These are phyloP conservation scores for Neurospora intermedia DNA, from an alignment of 495 filamentous ascomycete species.

Conservation along the genomic window DNA sequence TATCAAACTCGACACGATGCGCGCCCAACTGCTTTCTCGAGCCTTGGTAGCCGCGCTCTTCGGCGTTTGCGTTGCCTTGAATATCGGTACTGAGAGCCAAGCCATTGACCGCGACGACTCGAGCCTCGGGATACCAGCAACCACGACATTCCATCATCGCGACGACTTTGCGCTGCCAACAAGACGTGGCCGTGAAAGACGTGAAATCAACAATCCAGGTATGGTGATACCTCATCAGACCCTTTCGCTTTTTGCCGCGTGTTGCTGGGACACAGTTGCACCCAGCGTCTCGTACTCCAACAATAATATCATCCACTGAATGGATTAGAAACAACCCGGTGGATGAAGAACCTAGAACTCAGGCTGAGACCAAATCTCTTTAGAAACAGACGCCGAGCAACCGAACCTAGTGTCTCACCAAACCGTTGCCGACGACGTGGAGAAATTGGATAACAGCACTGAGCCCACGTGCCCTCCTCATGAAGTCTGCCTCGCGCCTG, in stretches of 20 bases:
- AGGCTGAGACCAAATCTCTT: background rate
- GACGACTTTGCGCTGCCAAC: background rate
- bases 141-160: background rate
- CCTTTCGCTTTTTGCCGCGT: no score
- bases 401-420: background rate
- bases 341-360: background rate
- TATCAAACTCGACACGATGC: background rate
- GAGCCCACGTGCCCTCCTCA: background rate
- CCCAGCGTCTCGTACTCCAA: background rate
- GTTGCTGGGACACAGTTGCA: no score
- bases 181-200: background rate
- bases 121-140: background rate
- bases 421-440: background rate
- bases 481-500: background rate
- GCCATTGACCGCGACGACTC: background rate
- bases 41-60: background rate
- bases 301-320: background rate
- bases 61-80: background rate
- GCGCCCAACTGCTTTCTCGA: background rate
- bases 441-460: background rate
- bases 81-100: background rate
- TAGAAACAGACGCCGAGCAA: background rate
- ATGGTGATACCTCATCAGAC: no score
- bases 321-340: background rate
- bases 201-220: background rate